Evolutionary conservation across 768 basidiomycete species (phyloP), one percentile per base, ranked within the genome.

Genomic region (Hemileccinum rubropunctum): DNA sequence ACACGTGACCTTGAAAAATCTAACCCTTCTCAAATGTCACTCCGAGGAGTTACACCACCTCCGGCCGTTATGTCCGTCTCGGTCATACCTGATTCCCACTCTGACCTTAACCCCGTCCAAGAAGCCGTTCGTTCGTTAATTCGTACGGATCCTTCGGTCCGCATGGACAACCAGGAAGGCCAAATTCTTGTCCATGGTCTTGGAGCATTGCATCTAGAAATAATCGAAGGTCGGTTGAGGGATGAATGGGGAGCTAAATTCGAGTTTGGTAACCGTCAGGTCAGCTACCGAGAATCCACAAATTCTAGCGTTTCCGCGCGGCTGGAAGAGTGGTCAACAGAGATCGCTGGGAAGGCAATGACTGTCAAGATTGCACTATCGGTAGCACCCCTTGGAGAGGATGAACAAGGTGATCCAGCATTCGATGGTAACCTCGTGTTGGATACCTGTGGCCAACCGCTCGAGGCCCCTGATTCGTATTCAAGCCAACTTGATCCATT

Each of bases 71-170:
- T 94, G 65, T 88, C 91, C 12, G 84, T 82, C 21, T 87, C 91
- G 3, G 80, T 94, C 54, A 79, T 91, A 45, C 90, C 91, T 14
- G 80, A 83, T 35, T 86, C 89, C 20, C 83, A 89, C 61, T 78
- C 86, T 9, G 92, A 94, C 63, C 71, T 90, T 10, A 78, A 81
- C 48, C 83, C 86, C 17, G 87, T 93, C 2, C 84, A 90, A 68
- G 77, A 83, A 41, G 91, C 91, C 9, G 71, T 94, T 17, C 72
- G 77, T 23, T 72, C 86, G 1, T 71, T 94, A 23, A 73, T 81
- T 15, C 84, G 91, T n/a, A 93, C 92, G 1, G 91, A 94, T 61
- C 91, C 91, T n/a, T 92, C 90, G 1, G 80, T 92, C 26, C 84
- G 92, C 17, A 74, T 84, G 27, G 91, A 92, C 47, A 71, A 73